A percentile compares a stretch with the other conserved stretches of the same genome.
These are phyloP conservation scores for Leptographium lundbergii DNA, from an alignment of 2,329 filamentous ascomycete genomes.

Conservation along the genomic window DNA sequence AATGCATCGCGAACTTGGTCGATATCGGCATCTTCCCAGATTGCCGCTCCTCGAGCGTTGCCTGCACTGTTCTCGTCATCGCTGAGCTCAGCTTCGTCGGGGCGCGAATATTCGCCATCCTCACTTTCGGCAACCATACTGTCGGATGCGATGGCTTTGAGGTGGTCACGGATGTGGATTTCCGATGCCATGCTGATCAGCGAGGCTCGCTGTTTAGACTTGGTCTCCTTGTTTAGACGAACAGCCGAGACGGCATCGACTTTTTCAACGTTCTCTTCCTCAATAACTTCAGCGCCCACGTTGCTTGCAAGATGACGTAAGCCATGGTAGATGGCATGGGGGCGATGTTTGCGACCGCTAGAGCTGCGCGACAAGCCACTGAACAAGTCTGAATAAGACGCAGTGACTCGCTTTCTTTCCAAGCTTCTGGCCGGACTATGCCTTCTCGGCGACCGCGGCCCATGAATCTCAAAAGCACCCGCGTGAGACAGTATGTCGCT, in stretches of 20 bases:
- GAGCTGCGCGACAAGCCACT: neutral
- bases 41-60: neutral
- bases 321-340: neutral
- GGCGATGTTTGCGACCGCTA: neutral
- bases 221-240: slow-evolving; percentile 19
- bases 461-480: neutral
- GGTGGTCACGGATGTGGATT: neutral
- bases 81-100: neutral
- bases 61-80: neutral
- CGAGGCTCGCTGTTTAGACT: slow-evolving; percentile 15
- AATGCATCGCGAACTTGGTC: neutral
- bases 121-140: neutral
- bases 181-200: neutral
- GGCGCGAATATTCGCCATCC: neutral
- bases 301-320: neutral
- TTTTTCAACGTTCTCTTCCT: slow-evolving; percentile 10
- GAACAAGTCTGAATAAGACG: neutral
- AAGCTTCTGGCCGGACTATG: neutral
- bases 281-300: neutral
- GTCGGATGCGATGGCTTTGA: neutral
- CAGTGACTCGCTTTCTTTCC: neutral
- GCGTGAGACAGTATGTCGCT: neutral
- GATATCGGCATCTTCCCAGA: neutral
- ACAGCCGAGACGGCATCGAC: slow-evolving; percentile 16
- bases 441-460: neutral